Evolutionary conservation across 1,139 yeast species (phyloP), one percentile per base, ranked within the genome.

Genomic region (Hanseniaspora gamundiae): DNA sequence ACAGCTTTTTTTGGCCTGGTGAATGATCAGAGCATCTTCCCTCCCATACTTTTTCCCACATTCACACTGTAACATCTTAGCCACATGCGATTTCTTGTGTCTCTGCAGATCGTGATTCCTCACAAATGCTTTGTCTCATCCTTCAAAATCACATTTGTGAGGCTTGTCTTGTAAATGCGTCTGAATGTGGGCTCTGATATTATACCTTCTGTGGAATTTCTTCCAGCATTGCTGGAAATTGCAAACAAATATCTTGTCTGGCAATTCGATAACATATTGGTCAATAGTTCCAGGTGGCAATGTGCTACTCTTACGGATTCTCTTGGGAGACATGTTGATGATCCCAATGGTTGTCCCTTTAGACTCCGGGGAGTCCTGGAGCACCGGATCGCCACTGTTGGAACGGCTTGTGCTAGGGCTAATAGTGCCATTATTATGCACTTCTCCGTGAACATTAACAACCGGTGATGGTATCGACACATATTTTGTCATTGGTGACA

Each of bases 161-260:
- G 99, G 99, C 46, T 97, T 69, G 61, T 93, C 98, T 60, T 93
- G 80, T 44, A 93, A 67, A 68, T 93, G 99, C 0, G 98, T 93
- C 60, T 93, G 98, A 46, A 93, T 88, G 60, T 93, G 99, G 0
- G 96, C 86, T 49, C 97, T 71, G n/a, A 86, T 87, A 59, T 93
- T 93, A 64, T 93, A 93, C 42, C 95, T 70, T 57, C 98, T 71
- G 9, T 88, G 79, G 64, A 93, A 91, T 46, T 74, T 68, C 62
- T 93, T 87, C 16, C 85, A 83, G 64, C 99, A 93, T 45, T 74
- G 73, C 22, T 83, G 76, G 61, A 71, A 91, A 47, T 75, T 70
- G 62, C 99, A 93, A 35, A 78, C 72, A 63, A 74, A 93, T 28
- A 66, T 63, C 50, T 76, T 76, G 43, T 80, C 74, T 6, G 61